These are phyloP conservation scores for Malus hybrid DNA, from an alignment of 331 rosid genomes.

Conservation along the genomic window DNA sequence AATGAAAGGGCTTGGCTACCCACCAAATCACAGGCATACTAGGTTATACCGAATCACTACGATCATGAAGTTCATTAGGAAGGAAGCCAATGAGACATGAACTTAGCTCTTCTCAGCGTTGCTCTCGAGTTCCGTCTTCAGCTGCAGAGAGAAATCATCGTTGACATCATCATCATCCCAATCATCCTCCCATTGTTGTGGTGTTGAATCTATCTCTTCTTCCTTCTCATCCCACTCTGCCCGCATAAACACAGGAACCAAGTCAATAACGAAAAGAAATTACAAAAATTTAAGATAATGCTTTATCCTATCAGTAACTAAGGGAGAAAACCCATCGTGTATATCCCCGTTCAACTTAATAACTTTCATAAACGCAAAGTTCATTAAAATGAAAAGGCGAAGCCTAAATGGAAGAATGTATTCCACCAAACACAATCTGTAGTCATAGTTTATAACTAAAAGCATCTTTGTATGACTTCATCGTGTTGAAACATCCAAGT, in stretches of 20 bases:
- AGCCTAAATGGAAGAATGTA: not conserved
- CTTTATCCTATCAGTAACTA: not conserved
- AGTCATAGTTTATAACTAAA: not conserved
- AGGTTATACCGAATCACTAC: not conserved
- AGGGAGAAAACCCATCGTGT: not conserved
- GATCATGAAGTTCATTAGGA: not conserved
- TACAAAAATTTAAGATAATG: not conserved
- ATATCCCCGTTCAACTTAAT: too few relatives aligned
- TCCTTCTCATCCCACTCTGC: constrained; percentile 1
- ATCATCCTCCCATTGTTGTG: constrained; percentile 42
- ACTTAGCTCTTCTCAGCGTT: constrained; percentile 15
- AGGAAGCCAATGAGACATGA: not conserved
- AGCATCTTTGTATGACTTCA: not conserved
- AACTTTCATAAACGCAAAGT: not conserved
- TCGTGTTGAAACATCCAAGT: not conserved
- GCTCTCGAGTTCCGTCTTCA: constrained; percentile 25
- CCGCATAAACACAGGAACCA: not conserved
- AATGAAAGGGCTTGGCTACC: not conserved
- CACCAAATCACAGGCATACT: not conserved
- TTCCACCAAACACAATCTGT: not conserved
- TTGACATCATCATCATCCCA: constrained; percentile 41
- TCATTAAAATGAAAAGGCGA: not conserved
- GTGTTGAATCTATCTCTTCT: constrained; percentile 26
- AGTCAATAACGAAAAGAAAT: not conserved
- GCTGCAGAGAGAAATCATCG: constrained; percentile 37